These are phyloP conservation scores for Pichia sp. DNA, from an alignment of 1,139 yeast species.

Conservation along the genomic window DNA sequence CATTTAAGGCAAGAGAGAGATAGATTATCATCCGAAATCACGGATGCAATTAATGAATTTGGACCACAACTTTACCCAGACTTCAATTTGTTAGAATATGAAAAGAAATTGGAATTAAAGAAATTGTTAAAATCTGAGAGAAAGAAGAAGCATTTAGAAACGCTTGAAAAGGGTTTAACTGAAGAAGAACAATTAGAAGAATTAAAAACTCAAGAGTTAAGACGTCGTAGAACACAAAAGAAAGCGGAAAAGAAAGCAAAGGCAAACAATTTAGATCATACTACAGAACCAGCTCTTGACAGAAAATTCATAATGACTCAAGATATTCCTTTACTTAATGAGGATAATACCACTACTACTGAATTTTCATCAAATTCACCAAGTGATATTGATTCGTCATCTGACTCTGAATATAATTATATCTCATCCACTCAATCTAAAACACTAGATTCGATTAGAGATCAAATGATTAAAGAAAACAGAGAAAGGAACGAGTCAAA, in stretches of 20 bases:
- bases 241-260: slow-evolving; percentile 12
- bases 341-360: slow-evolving; percentile 24
- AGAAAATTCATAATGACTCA: slow-evolving; percentile 20
- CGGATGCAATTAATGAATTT: slow-evolving; percentile 59
- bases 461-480: slow-evolving; percentile 26
- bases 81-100: slow-evolving; percentile 51
- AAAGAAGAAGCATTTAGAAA: slow-evolving; percentile 31
- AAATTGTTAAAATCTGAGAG: slow-evolving; percentile 40
- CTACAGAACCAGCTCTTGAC: neutral
- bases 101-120: slow-evolving; percentile 39
- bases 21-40: slow-evolving; percentile 51
- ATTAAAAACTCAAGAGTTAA: slow-evolving; percentile 45
- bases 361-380: slow-evolving; percentile 24
- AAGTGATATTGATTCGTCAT: slow-evolving; percentile 23
- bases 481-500: slow-evolving; percentile 20
- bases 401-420: slow-evolving; percentile 20
- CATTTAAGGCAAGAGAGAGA: slow-evolving; percentile 51
- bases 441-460: slow-evolving; percentile 21
- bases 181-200: slow-evolving; percentile 53
- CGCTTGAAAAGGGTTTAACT: slow-evolving; percentile 36
- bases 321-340: slow-evolving; percentile 27
- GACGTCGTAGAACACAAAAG: slow-evolving; percentile 35
- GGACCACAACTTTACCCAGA: slow-evolving; percentile 82
- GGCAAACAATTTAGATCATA: neutral
- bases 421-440: neutral